Base-by-base conservation (phyloP, 306 rosid species). In the Pyrus communis region DNA sequence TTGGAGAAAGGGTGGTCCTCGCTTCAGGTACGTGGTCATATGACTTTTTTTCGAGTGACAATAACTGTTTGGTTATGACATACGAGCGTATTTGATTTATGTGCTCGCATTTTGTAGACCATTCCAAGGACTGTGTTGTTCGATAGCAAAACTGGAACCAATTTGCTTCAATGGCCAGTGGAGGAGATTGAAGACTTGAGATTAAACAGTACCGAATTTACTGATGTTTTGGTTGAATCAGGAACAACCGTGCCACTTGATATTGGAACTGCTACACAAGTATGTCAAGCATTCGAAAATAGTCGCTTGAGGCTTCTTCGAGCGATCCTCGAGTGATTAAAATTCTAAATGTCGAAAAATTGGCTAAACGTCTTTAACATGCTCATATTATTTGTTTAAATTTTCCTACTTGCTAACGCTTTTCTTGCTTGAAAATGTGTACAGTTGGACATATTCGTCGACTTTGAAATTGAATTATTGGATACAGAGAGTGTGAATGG, bases 1-100 rank as follows among this genome's bases (percentile, higher is more conserved):
- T 23, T 88, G 77, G 82, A 10, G 22, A 93, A 93, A 70, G 97
- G 97, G 1, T 93, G 98, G 98, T 87, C 98, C 2, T 93, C 98
- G 10, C 67, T 93, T 70, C 98, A 89, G 91, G 97, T 91, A 85
- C 7, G 25, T 27, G 3, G 14, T 30, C 22, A 63, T 28, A 46
- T 14, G 17, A 13, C 7, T 46, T 46, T 43, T 43, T 4, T 14
- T 49, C 1, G 55, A 49, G 18, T 2, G 55, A 4, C 55, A 49
- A 15, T 0, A 15, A 49, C 8, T 14, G 55, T 49, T 49, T 17
- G 0, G 7, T 49, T 49, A 49, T 49, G 6, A 1, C 2, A 49
- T 49, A 0, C 35, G 18, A 3, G 33, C 1, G 0, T 63, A 15
- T 27, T 31, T 75, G 9, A 12, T 21, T 25, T 42, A 2, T 8